Percentiles rank a stretch among this genome's conserved stretches.
phyloP scores from a whole-genome alignment of 2,329 filamentous ascomycete species.

The Sclerotinia borealis region DNA sequence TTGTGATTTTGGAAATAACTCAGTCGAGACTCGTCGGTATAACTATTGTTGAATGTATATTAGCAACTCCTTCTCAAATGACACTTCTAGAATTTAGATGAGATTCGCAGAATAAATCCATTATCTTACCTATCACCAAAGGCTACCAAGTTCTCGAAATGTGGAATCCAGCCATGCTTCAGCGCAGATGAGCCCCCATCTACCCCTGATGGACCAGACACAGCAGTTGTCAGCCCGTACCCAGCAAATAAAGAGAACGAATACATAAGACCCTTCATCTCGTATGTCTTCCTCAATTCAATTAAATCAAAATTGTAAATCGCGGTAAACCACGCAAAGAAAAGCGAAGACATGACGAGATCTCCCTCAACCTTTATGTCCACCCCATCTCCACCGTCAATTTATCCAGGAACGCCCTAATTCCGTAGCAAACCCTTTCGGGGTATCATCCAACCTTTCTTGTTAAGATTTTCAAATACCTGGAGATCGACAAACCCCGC shows the following conservation, averaged over 20 bases:
- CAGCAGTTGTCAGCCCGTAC: neutral
- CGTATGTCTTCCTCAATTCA: neutral
- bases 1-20: conserved; percentile 55
- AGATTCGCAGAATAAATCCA: neutral
- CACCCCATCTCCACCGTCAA: neutral
- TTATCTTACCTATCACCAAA: conserved; percentile 63
- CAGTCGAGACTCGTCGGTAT: conserved; percentile 66
- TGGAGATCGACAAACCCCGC: neutral
- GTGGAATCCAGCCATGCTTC: conserved; percentile 30
- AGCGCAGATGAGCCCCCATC: neutral
- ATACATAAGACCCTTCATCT: conserved; percentile 2
- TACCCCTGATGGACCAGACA: neutral
- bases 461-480: neutral
- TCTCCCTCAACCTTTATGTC: neutral
- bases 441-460: neutral
- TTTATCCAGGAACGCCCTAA: neutral
- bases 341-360: neutral
- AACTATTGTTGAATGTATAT: conserved; percentile 35
- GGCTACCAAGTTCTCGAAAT: conserved; percentile 57
- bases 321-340: neutral
- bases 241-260: neutral
- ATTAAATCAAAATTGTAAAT: neutral
- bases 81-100: neutral
- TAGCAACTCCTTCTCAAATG: neutral
- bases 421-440: neutral